A percentile compares a stretch with the other conserved stretches of the same genome.
These are phyloP conservation scores for Saccharomycopsis synnaedendra DNA, from an alignment of 805 yeast genomes.

Conservation along the genomic window DNA sequence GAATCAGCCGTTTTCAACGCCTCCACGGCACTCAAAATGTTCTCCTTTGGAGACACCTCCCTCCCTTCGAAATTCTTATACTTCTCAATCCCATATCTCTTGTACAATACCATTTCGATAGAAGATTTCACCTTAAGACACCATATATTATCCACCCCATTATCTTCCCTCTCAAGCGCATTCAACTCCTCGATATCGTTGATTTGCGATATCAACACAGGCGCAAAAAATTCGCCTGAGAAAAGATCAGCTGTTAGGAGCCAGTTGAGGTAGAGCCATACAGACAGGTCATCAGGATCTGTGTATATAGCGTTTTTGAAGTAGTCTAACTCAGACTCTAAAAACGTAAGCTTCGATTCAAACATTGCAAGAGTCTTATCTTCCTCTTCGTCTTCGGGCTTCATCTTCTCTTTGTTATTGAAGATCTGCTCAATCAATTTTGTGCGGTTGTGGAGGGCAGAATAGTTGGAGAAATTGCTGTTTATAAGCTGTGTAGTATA, in stretches of 20 bases:
- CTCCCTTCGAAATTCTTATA: slow-evolving; percentile 4
- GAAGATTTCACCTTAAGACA: slow-evolving; percentile 55
- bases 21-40: slow-evolving; percentile 27
- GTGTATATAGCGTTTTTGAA: slow-evolving; percentile 80
- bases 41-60: slow-evolving; percentile 20
- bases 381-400: slow-evolving; percentile 2
- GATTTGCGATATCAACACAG: slow-evolving; percentile 23
- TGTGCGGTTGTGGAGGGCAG: slow-evolving; percentile 92
- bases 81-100: slow-evolving; percentile 10
- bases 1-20: slow-evolving; percentile 50
- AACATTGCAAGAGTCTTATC: slow-evolving; percentile 17
- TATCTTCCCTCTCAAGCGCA: slow-evolving; percentile 62
- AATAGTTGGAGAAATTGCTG: slow-evolving; percentile 78
- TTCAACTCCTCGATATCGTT: slow-evolving; percentile 43
- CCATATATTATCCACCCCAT: slow-evolving; percentile 56
- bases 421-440: slow-evolving; percentile 50
- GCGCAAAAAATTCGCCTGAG: slow-evolving; percentile 21
- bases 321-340: slow-evolving; percentile 50
- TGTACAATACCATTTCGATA: slow-evolving; percentile 26
- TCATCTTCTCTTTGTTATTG: slow-evolving; percentile 13
- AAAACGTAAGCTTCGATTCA: slow-evolving; percentile 25
- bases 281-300: slow-evolving; percentile 89
- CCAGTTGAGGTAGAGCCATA: slow-evolving; percentile 89
- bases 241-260: slow-evolving; percentile 37
- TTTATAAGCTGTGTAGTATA: slow-evolving; percentile 75